Percentiles rank a stretch among this genome's conserved stretches.
Evolutionary conservation across 805 yeast species (phyloP).

Genomic region (Citeromyces nyonsensis): DNA sequence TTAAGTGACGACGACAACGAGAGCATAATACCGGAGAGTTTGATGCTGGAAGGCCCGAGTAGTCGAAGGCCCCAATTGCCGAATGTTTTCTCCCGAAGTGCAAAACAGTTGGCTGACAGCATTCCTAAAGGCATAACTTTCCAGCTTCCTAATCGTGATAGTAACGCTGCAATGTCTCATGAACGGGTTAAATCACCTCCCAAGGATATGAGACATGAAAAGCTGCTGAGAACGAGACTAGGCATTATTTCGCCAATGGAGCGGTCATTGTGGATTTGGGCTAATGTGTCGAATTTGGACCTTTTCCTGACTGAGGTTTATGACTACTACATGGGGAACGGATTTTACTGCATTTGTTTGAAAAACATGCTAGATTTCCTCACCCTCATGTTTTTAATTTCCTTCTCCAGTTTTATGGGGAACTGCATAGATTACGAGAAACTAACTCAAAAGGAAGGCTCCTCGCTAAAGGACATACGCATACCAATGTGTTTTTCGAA

Average conservation of each 20-base stretch:
- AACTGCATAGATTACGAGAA: conserved; percentile 59
- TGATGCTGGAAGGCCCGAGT: conserved; percentile 2
- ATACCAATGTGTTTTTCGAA: conserved; percentile 29
- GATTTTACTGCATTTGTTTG: conserved; percentile 64
- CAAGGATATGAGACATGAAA: conserved; percentile 4
- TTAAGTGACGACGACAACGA: conserved; percentile 1
- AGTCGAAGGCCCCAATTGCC: background rate
- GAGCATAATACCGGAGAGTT: conserved; percentile 2
- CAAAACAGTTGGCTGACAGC: conserved; percentile 1
- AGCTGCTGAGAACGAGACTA: conserved; percentile 12
- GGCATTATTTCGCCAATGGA: conserved; percentile 47
- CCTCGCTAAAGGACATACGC: conserved; percentile 13
- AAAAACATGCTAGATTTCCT: conserved; percentile 50
- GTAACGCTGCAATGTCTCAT: background rate
- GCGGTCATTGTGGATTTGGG: conserved; percentile 90
- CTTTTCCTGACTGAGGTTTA: conserved; percentile 73
- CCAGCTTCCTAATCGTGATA: conserved; percentile 2
- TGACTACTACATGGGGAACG: conserved; percentile 73
- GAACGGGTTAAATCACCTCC: background rate
- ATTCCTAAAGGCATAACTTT: conserved; percentile 3
- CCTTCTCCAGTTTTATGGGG: conserved; percentile 62
- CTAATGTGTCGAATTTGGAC: conserved; percentile 87
- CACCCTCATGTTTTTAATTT: conserved; percentile 67
- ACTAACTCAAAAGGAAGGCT: conserved; percentile 8
- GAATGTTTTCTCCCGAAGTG: background rate